Conservation (phyloP, 2,329 filamentous ascomycete genomes). For the Colletotrichum lentis region DNA sequence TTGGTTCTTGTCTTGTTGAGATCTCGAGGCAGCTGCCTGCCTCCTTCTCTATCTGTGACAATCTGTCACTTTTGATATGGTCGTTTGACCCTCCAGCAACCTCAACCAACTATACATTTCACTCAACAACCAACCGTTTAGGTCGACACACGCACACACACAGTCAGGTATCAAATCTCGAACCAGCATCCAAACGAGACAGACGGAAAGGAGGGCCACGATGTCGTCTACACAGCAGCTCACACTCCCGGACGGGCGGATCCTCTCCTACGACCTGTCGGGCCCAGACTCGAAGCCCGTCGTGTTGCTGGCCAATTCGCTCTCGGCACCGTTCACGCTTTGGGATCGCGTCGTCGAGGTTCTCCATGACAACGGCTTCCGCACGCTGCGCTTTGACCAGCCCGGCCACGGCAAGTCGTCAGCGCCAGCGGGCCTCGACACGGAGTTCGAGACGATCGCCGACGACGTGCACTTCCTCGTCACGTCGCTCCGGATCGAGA, state of each 20-base stretch:
- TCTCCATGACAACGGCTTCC: slow-evolving; percentile 49
- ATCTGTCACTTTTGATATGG: neutral
- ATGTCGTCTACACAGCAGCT: slow-evolving; percentile 40
- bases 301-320: slow-evolving; percentile 52
- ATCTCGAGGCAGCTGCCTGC: neutral
- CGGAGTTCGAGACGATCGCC: slow-evolving; percentile 52
- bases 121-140: neutral
- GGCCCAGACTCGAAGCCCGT: slow-evolving; percentile 42
- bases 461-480: slow-evolving; percentile 51
- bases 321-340: slow-evolving; percentile 47
- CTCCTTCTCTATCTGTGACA: neutral
- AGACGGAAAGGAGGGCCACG: slow-evolving; percentile 8
- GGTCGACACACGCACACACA: neutral
- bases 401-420: slow-evolving; percentile 54
- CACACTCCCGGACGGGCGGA: slow-evolving; percentile 43
- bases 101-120: neutral
- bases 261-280: slow-evolving; percentile 46
- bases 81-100: neutral
- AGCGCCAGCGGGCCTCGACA: slow-evolving; percentile 46
- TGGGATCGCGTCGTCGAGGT: slow-evolving; percentile 53
- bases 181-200: slow-evolving; percentile 41
- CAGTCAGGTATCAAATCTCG: neutral
- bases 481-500: slow-evolving; percentile 44
- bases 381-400: slow-evolving; percentile 54
- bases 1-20: neutral